Conservation (phyloP, 768 basidiomycete genomes). For the Leccinum sublutescens region DNA sequence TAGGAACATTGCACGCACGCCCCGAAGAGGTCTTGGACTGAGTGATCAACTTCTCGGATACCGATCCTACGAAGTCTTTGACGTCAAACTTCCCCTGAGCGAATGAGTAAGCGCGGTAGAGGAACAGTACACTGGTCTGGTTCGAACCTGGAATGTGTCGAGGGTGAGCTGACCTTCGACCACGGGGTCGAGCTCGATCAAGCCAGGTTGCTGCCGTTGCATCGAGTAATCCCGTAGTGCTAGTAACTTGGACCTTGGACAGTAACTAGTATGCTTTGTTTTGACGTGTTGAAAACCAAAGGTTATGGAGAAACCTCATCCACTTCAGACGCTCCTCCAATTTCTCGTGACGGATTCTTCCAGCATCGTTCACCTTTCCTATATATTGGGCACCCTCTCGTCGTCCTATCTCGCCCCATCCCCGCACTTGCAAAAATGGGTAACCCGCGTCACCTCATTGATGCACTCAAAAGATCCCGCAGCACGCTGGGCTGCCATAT, state of each 20-base stretch:
- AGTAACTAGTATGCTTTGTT: constrained; percentile 18
- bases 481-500: constrained; percentile 78
- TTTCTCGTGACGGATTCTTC: constrained; percentile 66
- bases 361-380: constrained; percentile 57
- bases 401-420: constrained; percentile 56
- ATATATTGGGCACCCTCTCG: constrained; percentile 55
- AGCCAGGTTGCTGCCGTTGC: constrained; percentile 22
- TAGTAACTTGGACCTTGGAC: too few species aligned
- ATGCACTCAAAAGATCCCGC: constrained; percentile 77
- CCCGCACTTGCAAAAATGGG: constrained; percentile 72
- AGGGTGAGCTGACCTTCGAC: constrained; percentile 54
- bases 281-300: constrained; percentile 33
- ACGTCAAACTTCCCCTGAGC: constrained; percentile 85
- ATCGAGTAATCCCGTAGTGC: not conserved
- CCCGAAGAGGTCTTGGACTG: constrained; percentile 83
- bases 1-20: constrained; percentile 51
- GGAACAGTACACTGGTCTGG: not conserved
- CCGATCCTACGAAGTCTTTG: constrained; percentile 80
- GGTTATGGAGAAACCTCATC: constrained; percentile 48
- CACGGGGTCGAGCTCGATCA: constrained; percentile 46
- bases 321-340: constrained; percentile 64
- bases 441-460: constrained; percentile 66
- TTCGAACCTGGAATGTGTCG: constrained; percentile 52
- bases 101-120: constrained; percentile 7
- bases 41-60: constrained; percentile 85